Conservation (phyloP, 495 filamentous ascomycete genomes). For the Aspergillus cavernicola region DNA sequence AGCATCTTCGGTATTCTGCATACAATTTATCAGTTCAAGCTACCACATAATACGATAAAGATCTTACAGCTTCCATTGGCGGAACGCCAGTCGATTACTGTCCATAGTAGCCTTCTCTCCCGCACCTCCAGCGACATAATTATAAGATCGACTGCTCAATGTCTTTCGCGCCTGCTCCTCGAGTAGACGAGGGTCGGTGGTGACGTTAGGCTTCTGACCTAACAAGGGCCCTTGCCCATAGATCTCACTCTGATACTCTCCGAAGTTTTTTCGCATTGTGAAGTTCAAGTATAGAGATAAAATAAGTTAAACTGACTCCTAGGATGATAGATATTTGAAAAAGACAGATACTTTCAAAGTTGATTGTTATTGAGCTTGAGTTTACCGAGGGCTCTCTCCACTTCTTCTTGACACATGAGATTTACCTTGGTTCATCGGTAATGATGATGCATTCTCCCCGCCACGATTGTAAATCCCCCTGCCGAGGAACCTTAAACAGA, state of each 20-base stretch:
- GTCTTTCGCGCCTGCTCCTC: constrained; percentile 52
- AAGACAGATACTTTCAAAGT: not conserved
- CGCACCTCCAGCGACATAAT: constrained; percentile 62
- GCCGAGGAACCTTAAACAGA: too few species aligned
- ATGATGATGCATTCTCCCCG: not conserved
- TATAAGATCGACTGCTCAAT: constrained; percentile 47
- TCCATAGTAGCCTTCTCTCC: constrained; percentile 64
- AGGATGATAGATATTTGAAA: not conserved
- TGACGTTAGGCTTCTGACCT: constrained; percentile 48
- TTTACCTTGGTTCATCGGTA: not conserved
- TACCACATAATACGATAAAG: not conserved
- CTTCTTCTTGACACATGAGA: constrained; percentile 1
- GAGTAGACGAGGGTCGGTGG: constrained; percentile 57
- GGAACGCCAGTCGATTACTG: constrained; percentile 60
- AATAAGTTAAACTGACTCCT: not conserved
- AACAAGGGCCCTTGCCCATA: constrained; percentile 48
- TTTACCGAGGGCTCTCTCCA: not conserved
- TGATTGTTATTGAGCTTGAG: not conserved
- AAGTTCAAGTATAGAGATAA: not conserved
- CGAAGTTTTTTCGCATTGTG: constrained; percentile 40
- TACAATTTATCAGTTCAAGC: not conserved
- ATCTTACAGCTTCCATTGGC: constrained; percentile 58
- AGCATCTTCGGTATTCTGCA: constrained; percentile 41
- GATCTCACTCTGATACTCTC: constrained; percentile 46
- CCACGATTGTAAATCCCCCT: not conserved